Base-by-base conservation (phyloP, 2,329 filamentous ascomycete genomes). In the Exophiala sp. region DNA sequence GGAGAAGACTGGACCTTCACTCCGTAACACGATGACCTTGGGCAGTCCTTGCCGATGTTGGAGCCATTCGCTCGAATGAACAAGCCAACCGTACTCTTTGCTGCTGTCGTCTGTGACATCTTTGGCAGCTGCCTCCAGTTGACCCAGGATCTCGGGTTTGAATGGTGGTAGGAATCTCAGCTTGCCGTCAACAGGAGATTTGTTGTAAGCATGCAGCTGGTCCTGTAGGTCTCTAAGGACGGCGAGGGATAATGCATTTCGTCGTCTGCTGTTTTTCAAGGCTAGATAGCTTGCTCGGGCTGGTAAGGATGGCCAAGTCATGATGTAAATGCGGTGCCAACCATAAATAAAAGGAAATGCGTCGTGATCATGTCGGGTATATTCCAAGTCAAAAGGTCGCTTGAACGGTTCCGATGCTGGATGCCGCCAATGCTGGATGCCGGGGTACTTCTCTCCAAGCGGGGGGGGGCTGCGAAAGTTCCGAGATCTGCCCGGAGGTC, bases 201-300 rank as follows among this genome's bases (percentile, higher is more conserved):
- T 58, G 35, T 60, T 60, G 45, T 56, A 53, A 21, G 46, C 43
- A 24, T 59, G 53, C 6, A 60, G 42, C 41, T 60, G 58, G 34
- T 55, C 48, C 7, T 50, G 48, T 9, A 60, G 38, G 22, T 56
- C 50, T 27, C 55, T 47, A 38, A 60, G 32, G 3, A 60, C 57
- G n/a, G 55, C 57, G 11, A 60, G 48, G 23, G 57, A 59, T 29
- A 59, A 43, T 8, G 58, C 57, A 41, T 60, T 60, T 13, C 58
- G 43, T 18, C 52, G 43, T 11, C 47, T 48, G 13, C 45, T 48
- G 34, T 60, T 60, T 22, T 49, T 52, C 6, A 60, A 45, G 2
- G 57, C 53, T 11, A 60, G 45, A 37, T 59, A 59, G 23, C 50
- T 55, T 32, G 55, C 57, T 29, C 53, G 47, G 30, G 49, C 23